Evolutionary conservation across 352 stramenopile genomes (phyloP), one percentile per base, ranked within the genome.

Genomic region (Phytophthora parvispora): DNA sequence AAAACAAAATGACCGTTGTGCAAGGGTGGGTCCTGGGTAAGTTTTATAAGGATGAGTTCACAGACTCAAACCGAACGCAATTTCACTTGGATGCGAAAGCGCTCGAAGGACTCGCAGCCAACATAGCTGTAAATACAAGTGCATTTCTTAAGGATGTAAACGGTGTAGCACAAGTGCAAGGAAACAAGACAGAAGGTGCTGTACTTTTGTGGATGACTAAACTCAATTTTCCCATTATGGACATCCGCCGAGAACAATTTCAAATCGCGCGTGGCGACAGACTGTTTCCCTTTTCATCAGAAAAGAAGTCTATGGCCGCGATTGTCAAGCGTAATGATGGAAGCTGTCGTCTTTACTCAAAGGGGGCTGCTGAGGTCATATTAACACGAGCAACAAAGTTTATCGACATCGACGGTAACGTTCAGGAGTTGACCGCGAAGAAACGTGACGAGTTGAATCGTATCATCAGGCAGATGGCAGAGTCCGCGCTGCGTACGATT

Each of bases 1-100:
- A 98, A 64, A 99, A 99, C 78, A 98, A 97, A 49, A 99, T 99
- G 97, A 99, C 96, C 5, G 96, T 99, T 10, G 95, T 99, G 7
- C 86, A 97, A 66, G 92, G 92, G 27, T 97, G 92, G 75, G 76
- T 96, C 3, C 71, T 92, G 2, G 88, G 87, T 6, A 70, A 83
- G 51, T 78, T 93, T 27, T 92, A 90, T 57, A 73, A 77, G 9
- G 71, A 82, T 38, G 76, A 74, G 6, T 42, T 81, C 13, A 52
- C 20, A 4, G 51, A 69, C 8, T 13, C 73, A 28, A 54, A 28
- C 22, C 63, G 50, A 60, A 50, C 50, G 9, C 65, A 67, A 25
- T 72, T 90, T 12, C 53, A 73, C 1, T 65, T 92, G 4, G 62
- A 90, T 43, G 1, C 68, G 1, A 72, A 67, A 13, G 72, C 83